Conservation (phyloP, 108 stramenopile genomes). For the Aurantiochytrium sp. region DNA sequence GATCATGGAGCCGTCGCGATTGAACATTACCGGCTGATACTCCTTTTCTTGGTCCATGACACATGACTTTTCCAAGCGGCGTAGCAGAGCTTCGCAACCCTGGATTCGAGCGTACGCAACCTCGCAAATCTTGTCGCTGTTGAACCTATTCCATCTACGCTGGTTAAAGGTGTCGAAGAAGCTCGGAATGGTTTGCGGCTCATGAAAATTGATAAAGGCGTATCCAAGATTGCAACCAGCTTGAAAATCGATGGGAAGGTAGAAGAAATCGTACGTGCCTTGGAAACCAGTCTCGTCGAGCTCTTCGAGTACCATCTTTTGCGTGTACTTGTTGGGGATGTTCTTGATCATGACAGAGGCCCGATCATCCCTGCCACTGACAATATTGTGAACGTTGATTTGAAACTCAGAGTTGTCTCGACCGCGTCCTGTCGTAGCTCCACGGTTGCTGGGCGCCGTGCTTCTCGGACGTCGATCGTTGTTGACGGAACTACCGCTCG, state of each 20-base stretch:
- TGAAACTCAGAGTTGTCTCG: constrained; percentile 23
- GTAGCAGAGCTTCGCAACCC: constrained; percentile 90
- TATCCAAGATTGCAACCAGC: constrained; percentile 97
- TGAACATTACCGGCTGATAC: constrained; percentile 70
- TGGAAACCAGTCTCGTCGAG: constrained; percentile 73
- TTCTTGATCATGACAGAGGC: constrained; percentile 98
- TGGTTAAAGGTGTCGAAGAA: constrained; percentile 81
- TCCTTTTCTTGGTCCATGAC: constrained; percentile 95
- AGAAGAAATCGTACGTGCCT: constrained; percentile 81
- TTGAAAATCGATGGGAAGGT: constrained; percentile 98
- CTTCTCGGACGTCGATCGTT: not conserved
- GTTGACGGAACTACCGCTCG: not conserved
- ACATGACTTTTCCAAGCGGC: constrained; percentile 92
- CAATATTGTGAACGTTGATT: constrained; percentile 62
- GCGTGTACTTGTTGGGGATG: constrained; percentile 99
- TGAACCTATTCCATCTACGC: constrained; percentile 87
- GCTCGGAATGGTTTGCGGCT: constrained; percentile 70
- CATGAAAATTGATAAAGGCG: constrained; percentile 94
- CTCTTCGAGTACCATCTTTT: constrained; percentile 88
- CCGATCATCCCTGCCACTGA: constrained; percentile 70
- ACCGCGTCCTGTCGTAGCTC: not conserved
- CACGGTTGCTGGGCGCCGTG: not conserved
- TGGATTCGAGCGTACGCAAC: constrained; percentile 97
- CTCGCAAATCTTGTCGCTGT: constrained; percentile 95
- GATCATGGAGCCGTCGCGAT: constrained; percentile 25